phyloP scores from a whole-genome alignment of 371 early-diverging fungal species.

The Mortierella polycephala region DNA sequence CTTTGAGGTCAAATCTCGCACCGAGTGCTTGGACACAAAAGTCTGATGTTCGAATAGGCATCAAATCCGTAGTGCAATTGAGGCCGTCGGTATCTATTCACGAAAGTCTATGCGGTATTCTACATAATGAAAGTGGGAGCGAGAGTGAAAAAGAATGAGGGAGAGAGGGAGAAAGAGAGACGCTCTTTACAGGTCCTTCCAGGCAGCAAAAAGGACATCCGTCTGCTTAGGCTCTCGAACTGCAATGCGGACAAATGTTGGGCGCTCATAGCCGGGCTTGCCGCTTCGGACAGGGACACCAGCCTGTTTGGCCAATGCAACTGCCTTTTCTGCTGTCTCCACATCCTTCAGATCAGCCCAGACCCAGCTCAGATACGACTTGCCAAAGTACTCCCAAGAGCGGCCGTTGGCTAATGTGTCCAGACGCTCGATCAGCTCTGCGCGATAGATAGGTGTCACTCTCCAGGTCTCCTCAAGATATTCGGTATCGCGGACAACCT shows the following conservation, averaged over 20 bases:
- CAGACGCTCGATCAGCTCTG: constrained; percentile 67
- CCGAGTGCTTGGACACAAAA: too few relatives aligned
- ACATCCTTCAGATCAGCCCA: constrained; percentile 79
- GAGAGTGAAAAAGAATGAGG: not conserved
- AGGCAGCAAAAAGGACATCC: constrained; percentile 71
- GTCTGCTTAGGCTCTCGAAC: constrained; percentile 77
- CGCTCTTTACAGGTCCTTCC: constrained; percentile 62
- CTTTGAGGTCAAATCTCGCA: too few relatives aligned
- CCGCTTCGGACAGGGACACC: constrained; percentile 89
- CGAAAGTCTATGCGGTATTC: not conserved
- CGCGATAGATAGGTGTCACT: constrained; percentile 73
- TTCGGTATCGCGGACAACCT: constrained; percentile 74
- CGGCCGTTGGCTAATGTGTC: constrained; percentile 45
- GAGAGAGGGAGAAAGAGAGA: not conserved
- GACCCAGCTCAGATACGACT: constrained; percentile 84
- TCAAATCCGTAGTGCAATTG: too few relatives aligned
- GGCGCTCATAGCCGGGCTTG: constrained; percentile 79
- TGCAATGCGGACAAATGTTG: constrained; percentile 81
- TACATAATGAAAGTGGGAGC: constrained; percentile 3
- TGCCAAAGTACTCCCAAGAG: constrained; percentile 79
- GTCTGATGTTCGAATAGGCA: too few relatives aligned
- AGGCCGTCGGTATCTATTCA: too few relatives aligned
- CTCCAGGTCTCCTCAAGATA: constrained; percentile 83
- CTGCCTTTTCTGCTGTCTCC: constrained; percentile 66
- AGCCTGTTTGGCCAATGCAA: constrained; percentile 72